Evolutionary conservation across 306 rosid genomes (phyloP).

Genomic region (Canavalia gladiata): DNA sequence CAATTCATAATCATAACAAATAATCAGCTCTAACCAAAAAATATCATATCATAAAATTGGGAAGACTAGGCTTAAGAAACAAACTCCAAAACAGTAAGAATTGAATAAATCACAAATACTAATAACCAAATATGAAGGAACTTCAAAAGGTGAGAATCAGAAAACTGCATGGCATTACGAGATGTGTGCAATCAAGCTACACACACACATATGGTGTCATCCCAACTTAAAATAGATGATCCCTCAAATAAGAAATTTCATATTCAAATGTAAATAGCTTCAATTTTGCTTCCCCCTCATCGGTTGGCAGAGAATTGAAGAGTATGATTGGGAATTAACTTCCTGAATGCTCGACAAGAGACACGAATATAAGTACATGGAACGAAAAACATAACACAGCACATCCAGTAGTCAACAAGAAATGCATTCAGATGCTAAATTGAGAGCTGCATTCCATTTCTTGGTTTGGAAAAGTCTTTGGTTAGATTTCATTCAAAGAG

Average conservation of each 20-base stretch:
- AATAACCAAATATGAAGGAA: not conserved
- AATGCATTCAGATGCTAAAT: not conserved
- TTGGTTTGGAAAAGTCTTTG: not conserved
- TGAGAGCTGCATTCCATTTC: not conserved
- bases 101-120: conserved; percentile 3
- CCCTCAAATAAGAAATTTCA: not conserved
- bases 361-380: not conserved
- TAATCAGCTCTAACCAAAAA: not conserved
- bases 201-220: not conserved
- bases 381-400: not conserved
- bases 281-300: not conserved
- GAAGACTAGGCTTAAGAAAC: not conserved
- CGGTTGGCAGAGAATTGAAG: not conserved
- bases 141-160: not conserved
- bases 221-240: not conserved
- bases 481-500: not conserved
- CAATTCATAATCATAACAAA: not conserved
- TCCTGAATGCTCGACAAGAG: not conserved
- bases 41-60: not conserved
- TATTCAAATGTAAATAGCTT: not conserved
- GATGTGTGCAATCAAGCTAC: conserved; percentile 6
- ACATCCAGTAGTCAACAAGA: not conserved
- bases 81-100: conserved; percentile 14
- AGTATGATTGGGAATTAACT: not conserved
- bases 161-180: not conserved